A percentile compares a stretch with the other conserved stretches of the same genome.
These are phyloP conservation scores for Umbilicaria muhlenbergii DNA, from an alignment of 495 filamentous ascomycete genomes.

Conservation along the genomic window DNA sequence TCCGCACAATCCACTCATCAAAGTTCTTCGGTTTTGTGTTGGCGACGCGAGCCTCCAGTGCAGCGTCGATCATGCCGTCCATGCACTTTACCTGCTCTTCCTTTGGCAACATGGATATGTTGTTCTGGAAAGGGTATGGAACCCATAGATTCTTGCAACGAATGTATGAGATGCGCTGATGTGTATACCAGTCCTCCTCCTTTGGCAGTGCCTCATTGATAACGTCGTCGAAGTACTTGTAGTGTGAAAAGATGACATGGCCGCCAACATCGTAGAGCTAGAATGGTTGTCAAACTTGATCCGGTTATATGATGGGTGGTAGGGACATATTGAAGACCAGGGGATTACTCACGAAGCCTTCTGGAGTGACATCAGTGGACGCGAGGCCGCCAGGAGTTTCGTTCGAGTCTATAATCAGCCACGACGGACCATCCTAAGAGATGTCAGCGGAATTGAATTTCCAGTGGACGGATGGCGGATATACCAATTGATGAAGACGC, in stretches of 20 bases:
- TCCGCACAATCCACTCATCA: conserved; percentile 95
- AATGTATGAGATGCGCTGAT: conserved; percentile 97
- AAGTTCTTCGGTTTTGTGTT: conserved; percentile 90
- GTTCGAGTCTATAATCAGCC: conserved; percentile 89
- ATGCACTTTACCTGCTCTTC: conserved; percentile 92
- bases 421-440: conserved; percentile 68
- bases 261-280: conserved; percentile 98
- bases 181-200: conserved; percentile 87
- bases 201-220: conserved; percentile 91
- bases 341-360: conserved; percentile 78
- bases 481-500: conserved; percentile 87
- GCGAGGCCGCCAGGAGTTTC: conserved; percentile 92
- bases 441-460: conserved; percentile 8
- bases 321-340: neutral
- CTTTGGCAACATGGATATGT: conserved; percentile 96
- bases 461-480: conserved; percentile 15
- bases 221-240: conserved; percentile 99
- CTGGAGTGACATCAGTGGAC: conserved; percentile 87
- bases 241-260: conserved; percentile 99
- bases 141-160: conserved; percentile 94
- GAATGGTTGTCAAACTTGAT: conserved; percentile 1
- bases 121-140: conserved; percentile 99
- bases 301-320: neutral
- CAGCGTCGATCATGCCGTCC: conserved; percentile 93
- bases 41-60: conserved; percentile 67